Conservation (phyloP, 1,139 yeast genomes). For the Suhomyces bolitotheri region DNA sequence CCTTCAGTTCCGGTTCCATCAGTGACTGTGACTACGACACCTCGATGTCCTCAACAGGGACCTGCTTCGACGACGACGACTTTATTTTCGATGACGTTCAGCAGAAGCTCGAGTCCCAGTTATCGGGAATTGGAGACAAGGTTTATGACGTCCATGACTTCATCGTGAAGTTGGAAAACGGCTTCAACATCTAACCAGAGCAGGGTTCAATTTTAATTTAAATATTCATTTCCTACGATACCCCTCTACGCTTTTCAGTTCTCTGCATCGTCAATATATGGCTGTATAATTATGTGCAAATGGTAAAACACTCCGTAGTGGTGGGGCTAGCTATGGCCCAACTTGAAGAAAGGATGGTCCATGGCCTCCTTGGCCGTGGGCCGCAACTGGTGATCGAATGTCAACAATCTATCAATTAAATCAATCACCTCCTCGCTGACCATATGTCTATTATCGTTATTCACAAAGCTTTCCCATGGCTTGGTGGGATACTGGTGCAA, state of each 20-base stretch:
- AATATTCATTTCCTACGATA: neutral
- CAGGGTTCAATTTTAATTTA: neutral
- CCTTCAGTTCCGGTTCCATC: conserved; percentile 12
- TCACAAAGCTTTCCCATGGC: conserved; percentile 66
- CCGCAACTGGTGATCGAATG: conserved; percentile 73
- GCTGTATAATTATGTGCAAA: conserved; percentile 3
- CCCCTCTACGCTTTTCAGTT: neutral
- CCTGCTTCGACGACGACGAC: conserved; percentile 15
- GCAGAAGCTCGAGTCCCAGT: conserved; percentile 23
- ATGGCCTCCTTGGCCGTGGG: conserved; percentile 76
- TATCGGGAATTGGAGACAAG: conserved; percentile 25
- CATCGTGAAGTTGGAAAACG: conserved; percentile 25
- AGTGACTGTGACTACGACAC: conserved; percentile 14
- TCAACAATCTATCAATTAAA: conserved; percentile 62
- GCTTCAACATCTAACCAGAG: conserved; percentile 18
- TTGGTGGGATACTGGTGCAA: conserved; percentile 66
- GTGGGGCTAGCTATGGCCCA: too few relatives aligned
- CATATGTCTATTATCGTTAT: conserved; percentile 51
- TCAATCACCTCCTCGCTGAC: conserved; percentile 65
- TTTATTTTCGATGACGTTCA: conserved; percentile 30
- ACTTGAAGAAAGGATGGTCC: conserved; percentile 57
- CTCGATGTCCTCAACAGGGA: conserved; percentile 9
- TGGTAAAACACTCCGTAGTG: too few relatives aligned
- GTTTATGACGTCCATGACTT: conserved; percentile 31
- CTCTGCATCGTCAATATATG: conserved; percentile 4